Evolutionary conservation across 1,284 basidiomycete species (phyloP), one percentile per base, ranked within the genome.

Genomic region (Vanrija sp.): DNA sequence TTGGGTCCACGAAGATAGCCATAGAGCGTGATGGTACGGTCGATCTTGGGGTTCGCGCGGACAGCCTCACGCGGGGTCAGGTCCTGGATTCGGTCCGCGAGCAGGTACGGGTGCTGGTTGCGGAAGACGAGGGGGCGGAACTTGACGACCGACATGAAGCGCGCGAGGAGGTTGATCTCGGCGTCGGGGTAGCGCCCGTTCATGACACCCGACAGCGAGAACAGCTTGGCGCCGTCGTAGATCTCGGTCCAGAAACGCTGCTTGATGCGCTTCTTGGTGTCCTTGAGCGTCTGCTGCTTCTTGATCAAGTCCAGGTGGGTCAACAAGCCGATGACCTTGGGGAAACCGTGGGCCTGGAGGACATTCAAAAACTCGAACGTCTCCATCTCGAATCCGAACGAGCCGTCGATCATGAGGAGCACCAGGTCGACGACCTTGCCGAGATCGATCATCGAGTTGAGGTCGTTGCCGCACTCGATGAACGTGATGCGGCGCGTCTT

Each of bases 211-310:
- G 91, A 95, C 45, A 98, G 86, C 74, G 98, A 98, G 78, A 98
- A 98, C 16, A 99, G 85, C 74, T 98, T 98, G 44, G 96, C 95
- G 47, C 96, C 96, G 71, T 94, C 89, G 75, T 98, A 98, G 16
- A 98, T 97, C 75, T 99, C 96, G 0, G 95, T 93, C 95, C 96
- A 99, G 79, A 99, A 99, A n/a, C 96, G 89, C 73, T 92, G 95
- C 78, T 98, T 99, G 44, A 99, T 83, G 0, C 86, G 78, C 72
- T 97, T 98, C 79, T 98, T 99, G 49, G 92, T 94, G 46, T 85
- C 85, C 57, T 88, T 89, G 45, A 98, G 83, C 1, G 86, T 87
- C 1, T 87, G 82, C 7, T 88, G 83, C 72, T 94, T 96, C 80
- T 97, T 97, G 69, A 99, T 90, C 57, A 99, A 85, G 76, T 98